Conservation (phyloP, 2,329 filamentous ascomycete genomes). For the Nannizzia gypsea region DNA sequence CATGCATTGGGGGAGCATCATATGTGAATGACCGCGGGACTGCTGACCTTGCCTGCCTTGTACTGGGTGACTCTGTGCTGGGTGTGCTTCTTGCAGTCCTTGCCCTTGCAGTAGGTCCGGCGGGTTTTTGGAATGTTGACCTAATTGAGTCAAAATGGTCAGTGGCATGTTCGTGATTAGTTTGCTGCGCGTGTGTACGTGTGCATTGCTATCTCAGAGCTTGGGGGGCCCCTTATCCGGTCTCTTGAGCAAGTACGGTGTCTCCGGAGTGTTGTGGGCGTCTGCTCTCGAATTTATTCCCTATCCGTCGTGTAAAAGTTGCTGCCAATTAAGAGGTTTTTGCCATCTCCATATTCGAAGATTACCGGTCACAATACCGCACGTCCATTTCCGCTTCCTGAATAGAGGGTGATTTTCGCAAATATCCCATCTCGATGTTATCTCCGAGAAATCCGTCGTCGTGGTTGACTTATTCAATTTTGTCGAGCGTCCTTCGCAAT, state of each 20-base stretch:
- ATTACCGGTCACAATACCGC: background rate
- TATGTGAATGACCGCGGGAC: constrained; percentile 11
- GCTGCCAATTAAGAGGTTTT: no score
- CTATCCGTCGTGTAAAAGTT: background rate
- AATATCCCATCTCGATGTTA: background rate
- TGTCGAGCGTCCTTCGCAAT: background rate
- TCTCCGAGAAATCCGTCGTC: background rate
- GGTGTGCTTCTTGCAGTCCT: constrained; percentile 85
- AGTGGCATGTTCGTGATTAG: constrained; percentile 8
- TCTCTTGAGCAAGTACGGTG: background rate
- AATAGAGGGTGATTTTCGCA: background rate
- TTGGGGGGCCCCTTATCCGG: background rate
- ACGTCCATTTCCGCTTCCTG: background rate
- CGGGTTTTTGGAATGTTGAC: constrained; percentile 98
- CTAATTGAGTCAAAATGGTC: constrained; percentile 36
- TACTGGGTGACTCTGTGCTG: constrained; percentile 92
- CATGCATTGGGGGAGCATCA: no score
- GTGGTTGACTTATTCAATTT: background rate
- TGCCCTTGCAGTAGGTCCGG: constrained; percentile 96
- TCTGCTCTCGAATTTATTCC: background rate
- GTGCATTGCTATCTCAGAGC: background rate
- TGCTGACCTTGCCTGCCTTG: constrained; percentile 78
- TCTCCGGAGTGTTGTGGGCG: no score
- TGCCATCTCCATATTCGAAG: background rate
- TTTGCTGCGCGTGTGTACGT: background rate